A percentile compares a stretch with the other conserved stretches of the same genome.
These are phyloP conservation scores for Luffa aegyptiaca DNA, from an alignment of 306 rosid species.

Conservation along the genomic window DNA sequence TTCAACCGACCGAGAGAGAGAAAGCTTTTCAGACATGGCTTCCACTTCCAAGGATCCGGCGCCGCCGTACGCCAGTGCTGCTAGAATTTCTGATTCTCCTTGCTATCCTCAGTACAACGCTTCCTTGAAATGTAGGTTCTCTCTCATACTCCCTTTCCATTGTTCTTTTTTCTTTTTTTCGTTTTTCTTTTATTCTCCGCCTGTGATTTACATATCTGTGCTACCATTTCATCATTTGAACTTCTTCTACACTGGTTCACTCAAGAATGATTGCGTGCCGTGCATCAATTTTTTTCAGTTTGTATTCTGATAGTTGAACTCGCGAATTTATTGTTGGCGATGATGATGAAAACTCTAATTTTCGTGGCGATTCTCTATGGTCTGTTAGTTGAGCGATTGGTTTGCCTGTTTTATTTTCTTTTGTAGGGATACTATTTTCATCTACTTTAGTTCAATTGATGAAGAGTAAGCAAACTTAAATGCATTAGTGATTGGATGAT, in stretches of 20 bases:
- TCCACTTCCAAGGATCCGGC: constrained; percentile 41
- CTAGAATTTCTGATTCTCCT: constrained; percentile 70
- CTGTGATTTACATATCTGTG: not conserved
- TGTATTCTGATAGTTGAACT: not conserved
- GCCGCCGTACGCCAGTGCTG: constrained; percentile 55
- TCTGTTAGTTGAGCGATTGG: not conserved
- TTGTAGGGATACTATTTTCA: not conserved
- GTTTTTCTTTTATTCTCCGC: not conserved
- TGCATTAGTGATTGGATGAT: not conserved
- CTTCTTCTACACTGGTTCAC: not conserved
- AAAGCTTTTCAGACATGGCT: constrained; percentile 28
- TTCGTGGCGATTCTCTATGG: not conserved
- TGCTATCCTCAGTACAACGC: constrained; percentile 84
- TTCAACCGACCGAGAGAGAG: not conserved
- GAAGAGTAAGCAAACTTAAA: not conserved
- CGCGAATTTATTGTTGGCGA: not conserved
- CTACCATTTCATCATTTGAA: not conserved
- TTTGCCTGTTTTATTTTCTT: not conserved
- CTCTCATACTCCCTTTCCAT: not conserved
- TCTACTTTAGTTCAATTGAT: not conserved
- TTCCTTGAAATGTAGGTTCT: constrained; percentile 61
- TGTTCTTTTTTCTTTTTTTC: not conserved
- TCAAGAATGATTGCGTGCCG: not conserved
- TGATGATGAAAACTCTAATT: not conserved
- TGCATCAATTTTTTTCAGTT: not conserved